Evolutionary conservation across 495 filamentous ascomycete species (phyloP), one percentile per base, ranked within the genome.

Genomic region (Ramalina intermedia): DNA sequence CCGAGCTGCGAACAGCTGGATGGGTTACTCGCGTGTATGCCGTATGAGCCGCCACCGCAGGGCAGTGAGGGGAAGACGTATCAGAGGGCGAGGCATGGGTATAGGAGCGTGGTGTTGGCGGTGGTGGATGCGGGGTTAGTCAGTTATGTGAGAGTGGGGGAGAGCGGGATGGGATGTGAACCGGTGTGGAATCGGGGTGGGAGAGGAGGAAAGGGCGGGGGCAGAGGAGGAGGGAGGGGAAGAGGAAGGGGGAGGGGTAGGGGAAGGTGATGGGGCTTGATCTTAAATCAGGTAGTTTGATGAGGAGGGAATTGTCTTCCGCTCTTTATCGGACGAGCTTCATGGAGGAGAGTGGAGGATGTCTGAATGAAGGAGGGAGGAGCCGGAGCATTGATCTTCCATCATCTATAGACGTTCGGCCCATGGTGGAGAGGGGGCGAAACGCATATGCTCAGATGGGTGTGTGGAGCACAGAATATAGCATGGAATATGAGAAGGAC

Each of bases 51-150:
- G 0, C 81, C 80, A 0, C 61, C 52, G 4, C 53, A 58, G 29
- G 61, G 68, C 9, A 67, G 65, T 46, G 68, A 71, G 18, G 63
- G 68, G 0, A 64, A 69, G 45, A 54, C 72, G n/a, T 87, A 86
- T 54, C 68, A 71, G 50, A 72, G 82, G n/a, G 62, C 96, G 50
- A 88, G 84, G 58, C 79, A 95, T 48, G 91, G 87, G 12, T 82
- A 84, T 59, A 73, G 87, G 50, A 87, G 84, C 61, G 86, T 87
- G 6, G 67, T 95, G 43, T 56, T 98, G 16, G 91, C 89, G 0
- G 76, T 96, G 5, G 85, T 94, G 8, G 91, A 96, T 58, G 73
- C 86, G 48, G 91, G 91, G 0, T 71, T 98, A 26, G 82, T 87
- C 27, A 96, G 88, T 59, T 98, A 85, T 61, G 63, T 95, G 43